Base-by-base conservation (phyloP, 192 early-diverging fungal species). In the Blastocladiella britannica region DNA sequence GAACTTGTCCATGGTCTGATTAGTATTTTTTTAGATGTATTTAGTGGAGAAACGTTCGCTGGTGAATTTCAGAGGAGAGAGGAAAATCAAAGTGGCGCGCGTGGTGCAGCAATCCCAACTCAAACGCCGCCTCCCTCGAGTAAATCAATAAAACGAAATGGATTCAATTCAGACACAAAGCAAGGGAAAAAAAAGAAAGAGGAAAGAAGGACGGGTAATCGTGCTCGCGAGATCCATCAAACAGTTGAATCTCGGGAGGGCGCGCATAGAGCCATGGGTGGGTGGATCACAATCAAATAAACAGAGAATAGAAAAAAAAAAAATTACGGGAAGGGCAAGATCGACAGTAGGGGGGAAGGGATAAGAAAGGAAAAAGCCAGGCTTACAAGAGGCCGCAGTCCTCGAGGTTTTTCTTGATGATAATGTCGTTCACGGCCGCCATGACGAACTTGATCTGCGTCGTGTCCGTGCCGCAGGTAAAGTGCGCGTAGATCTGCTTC, bases 401-500 rank as follows among this genome's bases (percentile, higher is more conserved):
- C 24, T 65, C 57, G 12, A 70, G 55, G 43, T 70, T 70, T 26
- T 70, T 66, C 30, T 70, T 70, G 28, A 70, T 53, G 30, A 70
- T 68, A 56, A 70, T 70, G 53, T 70, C 69, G 15, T 62, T 62
- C 5, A 67, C 69, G 22, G 69, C 66, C 23, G 60, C 59, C 75
- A 77, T 77, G 52, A 77, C 70, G 55, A 72, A 66, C 52, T 68
- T 51, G 31, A 77, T 54, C 25, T 69, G 59, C 12, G 67, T 61
- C 4, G 73, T 77, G 43, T 77, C 71, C 0, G 75, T 77, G 12
- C 72, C 73, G 54, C 74, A 68, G 2, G 70, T 72, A 29, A 68
- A 72, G 62, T 77, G 75, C 25, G 65, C 58, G 65, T 72, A 77
- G 24, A 77, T 65, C 29, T 72, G 64, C 55, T 74, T 74, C 26